Conservation (phyloP, 2,329 filamentous ascomycete genomes). For the Paraphoma chrysanthemicola region DNA sequence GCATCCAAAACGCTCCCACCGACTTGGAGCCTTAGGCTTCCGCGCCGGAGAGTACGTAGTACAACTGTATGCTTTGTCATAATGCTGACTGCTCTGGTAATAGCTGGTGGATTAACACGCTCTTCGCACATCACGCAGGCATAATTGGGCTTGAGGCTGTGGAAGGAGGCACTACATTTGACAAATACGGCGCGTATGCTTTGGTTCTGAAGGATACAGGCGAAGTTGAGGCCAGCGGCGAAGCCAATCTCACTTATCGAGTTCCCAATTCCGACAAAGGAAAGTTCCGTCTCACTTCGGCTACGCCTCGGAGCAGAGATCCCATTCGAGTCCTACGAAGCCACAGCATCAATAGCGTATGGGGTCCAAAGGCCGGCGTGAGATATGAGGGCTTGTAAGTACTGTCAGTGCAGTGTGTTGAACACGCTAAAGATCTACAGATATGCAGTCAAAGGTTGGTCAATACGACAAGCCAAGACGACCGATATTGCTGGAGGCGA, state of each 20-base stretch:
- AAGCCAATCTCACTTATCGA: constrained; percentile 52
- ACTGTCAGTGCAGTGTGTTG: neutral
- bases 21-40: constrained; percentile 53
- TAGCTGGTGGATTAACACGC: constrained; percentile 59
- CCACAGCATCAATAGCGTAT: constrained; percentile 53
- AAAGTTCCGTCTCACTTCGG: constrained; percentile 53
- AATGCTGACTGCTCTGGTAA: constrained; percentile 9
- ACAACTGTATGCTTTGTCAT: neutral
- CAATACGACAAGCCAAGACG: constrained; percentile 37
- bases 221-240: constrained; percentile 45
- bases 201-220: constrained; percentile 51
- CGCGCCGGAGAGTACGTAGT: constrained; percentile 53
- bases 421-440: constrained; percentile 11
- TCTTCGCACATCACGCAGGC: constrained; percentile 56
- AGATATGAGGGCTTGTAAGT: constrained; percentile 57
- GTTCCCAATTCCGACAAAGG: constrained; percentile 49
- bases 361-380: constrained; percentile 55
- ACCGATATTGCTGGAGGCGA: constrained; percentile 17
- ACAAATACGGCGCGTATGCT: constrained; percentile 54
- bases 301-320: constrained; percentile 48
- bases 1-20: constrained; percentile 38
- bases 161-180: constrained; percentile 52
- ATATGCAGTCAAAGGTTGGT: constrained; percentile 49
- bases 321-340: constrained; percentile 54
- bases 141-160: constrained; percentile 55